Percentiles rank a stretch among this genome's conserved stretches.
Evolutionary conservation across 2,329 filamentous ascomycete species (phyloP).

Genomic region (Colletotrichum cereale): DNA sequence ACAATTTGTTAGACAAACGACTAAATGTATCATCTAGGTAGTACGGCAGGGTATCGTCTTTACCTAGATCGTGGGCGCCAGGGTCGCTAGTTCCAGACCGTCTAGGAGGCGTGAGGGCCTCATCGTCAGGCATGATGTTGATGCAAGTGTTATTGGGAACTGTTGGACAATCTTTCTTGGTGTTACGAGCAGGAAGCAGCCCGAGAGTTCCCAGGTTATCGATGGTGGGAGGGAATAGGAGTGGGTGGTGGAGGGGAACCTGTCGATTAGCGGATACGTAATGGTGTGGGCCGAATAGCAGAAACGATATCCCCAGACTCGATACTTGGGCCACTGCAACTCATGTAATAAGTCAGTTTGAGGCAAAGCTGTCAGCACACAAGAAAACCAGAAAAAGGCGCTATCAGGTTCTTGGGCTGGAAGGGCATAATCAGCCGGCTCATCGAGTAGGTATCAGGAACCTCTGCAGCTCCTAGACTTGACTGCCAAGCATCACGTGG

Average conservation of each 20-base stretch:
- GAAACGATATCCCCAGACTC: slow-evolving; percentile 23
- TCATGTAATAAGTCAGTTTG: neutral
- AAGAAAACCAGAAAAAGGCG: slow-evolving; percentile 12
- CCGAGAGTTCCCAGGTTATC: slow-evolving; percentile 15
- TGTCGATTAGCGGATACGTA: slow-evolving; percentile 41
- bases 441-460: slow-evolving; percentile 9
- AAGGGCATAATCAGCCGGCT: slow-evolving; percentile 18
- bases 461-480: slow-evolving; percentile 24
- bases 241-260: slow-evolving; percentile 32
- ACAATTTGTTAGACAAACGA: slow-evolving; percentile 44
- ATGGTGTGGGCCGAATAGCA: slow-evolving; percentile 33
- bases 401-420: slow-evolving; percentile 26
- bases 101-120: slow-evolving; percentile 56
- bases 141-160: slow-evolving; percentile 4
- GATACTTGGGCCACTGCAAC: neutral
- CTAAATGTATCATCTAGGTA: slow-evolving; percentile 16
- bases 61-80: slow-evolving; percentile 72
- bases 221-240: slow-evolving; percentile 37
- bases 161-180: slow-evolving; percentile 12
- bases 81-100: slow-evolving; percentile 63
- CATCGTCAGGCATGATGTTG: slow-evolving; percentile 49
- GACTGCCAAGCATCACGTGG: slow-evolving; percentile 38
- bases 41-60: slow-evolving; percentile 12
- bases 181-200: slow-evolving; percentile 15
- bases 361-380: slow-evolving; percentile 23